Conservation (phyloP, 345 rosid genomes). For the Nasturtium officinale region DNA sequence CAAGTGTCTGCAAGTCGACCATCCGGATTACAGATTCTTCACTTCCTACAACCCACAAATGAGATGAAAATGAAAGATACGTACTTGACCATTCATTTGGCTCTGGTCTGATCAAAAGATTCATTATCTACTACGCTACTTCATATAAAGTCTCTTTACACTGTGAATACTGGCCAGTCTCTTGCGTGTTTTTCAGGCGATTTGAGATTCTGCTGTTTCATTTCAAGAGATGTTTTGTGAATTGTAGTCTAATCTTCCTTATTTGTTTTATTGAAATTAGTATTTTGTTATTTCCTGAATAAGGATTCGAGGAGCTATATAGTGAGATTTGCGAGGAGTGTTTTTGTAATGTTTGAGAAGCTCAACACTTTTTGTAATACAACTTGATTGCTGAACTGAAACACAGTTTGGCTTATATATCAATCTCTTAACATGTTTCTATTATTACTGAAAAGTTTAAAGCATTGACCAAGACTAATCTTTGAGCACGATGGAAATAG, state of each 20-base stretch:
- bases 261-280: constrained; percentile 16
- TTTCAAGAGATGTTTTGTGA: constrained; percentile 39
- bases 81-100: constrained; percentile 12
- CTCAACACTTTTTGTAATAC: constrained; percentile 33
- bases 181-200: constrained; percentile 43
- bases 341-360: constrained; percentile 32
- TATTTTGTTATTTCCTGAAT: constrained; percentile 25
- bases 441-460: neutral
- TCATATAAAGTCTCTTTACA: constrained; percentile 44
- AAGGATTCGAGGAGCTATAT: constrained; percentile 31
- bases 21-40: constrained; percentile 81
- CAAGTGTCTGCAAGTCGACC: constrained; percentile 62
- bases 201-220: constrained; percentile 31
- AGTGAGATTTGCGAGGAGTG: constrained; percentile 32
- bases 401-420: constrained; percentile 25
- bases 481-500: constrained; percentile 6
- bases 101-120: constrained; percentile 28
- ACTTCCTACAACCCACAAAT: constrained; percentile 50
- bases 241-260: constrained; percentile 30
- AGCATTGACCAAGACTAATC: neutral
- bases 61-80: constrained; percentile 42
- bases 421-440: neutral
- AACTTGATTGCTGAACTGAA: constrained; percentile 17
- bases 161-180: constrained; percentile 28
- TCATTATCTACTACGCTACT: constrained; percentile 21